Evolutionary conservation across 345 rosid genomes (phyloP), one percentile per base, ranked within the genome.

Genomic region (Gossypium thurberi): DNA sequence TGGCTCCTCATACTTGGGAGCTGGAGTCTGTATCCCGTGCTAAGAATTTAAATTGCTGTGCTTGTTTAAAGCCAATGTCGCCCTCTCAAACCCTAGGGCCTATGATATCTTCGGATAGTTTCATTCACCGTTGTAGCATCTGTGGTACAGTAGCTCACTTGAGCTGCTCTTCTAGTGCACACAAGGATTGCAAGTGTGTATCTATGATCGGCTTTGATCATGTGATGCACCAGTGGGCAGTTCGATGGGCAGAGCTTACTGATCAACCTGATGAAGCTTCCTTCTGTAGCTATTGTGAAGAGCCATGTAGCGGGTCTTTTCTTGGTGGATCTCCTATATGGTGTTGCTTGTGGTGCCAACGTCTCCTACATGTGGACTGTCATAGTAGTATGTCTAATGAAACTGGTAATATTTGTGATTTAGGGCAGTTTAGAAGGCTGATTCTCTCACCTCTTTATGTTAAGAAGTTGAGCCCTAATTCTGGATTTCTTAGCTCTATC

Each of bases 321-420:
- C 94, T 95, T 42, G 87, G 98, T 37, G 99, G 98, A 60, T 92
- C 97, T 20, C 99, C 99, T 46, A 86, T 91, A 74, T 95, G 98
- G 99, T 89, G 96, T 81, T 95, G 99, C 88, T 86, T 88, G 85
- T 95, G 99, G 99, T 95, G 99, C 80, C 99, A 95, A 76, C 91
- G 91, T 50, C 91, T 95, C 76, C 87, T 95, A 48, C 99, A 95
- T 74, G 96, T 95, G 15, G 99, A 95, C 81, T 95, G 99, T 76
- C 97, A 89, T 70, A 75, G 80, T 78, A 88, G 79, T 71, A 84
- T 95, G 91, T 87, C 85, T 14, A 88, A 70, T 77, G 98, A 95
- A 84, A 87, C 84, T 15, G 97, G 99, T 69, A 90, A 89, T 80
- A 69, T 86, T 64, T 95, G 99, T 84, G 99, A 92, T 82, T 81